These are phyloP conservation scores for Leptographium flavum DNA, from an alignment of 2,329 filamentous ascomycete genomes.

Conservation along the genomic window DNA sequence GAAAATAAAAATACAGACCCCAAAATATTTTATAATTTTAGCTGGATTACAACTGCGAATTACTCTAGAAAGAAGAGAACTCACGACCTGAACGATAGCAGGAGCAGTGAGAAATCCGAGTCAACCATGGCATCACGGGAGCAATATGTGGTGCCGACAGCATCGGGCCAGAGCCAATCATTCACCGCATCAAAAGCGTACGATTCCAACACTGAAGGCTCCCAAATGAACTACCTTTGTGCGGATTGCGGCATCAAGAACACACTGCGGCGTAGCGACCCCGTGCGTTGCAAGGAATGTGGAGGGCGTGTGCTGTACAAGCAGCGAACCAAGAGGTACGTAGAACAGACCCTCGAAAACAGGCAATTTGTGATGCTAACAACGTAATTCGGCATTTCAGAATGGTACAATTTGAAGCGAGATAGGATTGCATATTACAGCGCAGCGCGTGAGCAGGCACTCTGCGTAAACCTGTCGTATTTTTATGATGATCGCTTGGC, in stretches of 20 bases:
- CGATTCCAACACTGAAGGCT: constrained; percentile 24
- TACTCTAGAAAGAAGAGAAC: too few species aligned
- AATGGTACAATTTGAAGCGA: constrained; percentile 97
- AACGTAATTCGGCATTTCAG: constrained; percentile 31
- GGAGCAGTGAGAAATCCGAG: too few species aligned
- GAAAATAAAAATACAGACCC: too few species aligned
- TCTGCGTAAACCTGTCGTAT: not conserved
- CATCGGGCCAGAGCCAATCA: constrained; percentile 24
- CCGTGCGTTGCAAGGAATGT: constrained; percentile 81
- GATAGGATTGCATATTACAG: too few species aligned
- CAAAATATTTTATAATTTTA: too few species aligned
- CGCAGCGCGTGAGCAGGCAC: too few species aligned
- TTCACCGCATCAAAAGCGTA: constrained; percentile 16
- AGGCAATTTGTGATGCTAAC: constrained; percentile 78
- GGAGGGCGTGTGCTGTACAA: constrained; percentile 95
- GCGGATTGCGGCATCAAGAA: constrained; percentile 76
- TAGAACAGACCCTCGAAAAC: too few species aligned
- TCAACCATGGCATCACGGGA: constrained; percentile 47
- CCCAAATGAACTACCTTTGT: constrained; percentile 56
- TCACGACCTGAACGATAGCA: too few species aligned
- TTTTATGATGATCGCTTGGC: not conserved
- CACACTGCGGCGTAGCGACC: constrained; percentile 59
- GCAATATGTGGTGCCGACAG: constrained; percentile 59
- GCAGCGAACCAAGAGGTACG: constrained; percentile 86
- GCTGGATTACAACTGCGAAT: too few species aligned